A percentile compares a stretch with the other conserved stretches of the same genome.
Conservation (phyloP, 768 basidiomycete species). For the Suillus brevipes region DNA sequence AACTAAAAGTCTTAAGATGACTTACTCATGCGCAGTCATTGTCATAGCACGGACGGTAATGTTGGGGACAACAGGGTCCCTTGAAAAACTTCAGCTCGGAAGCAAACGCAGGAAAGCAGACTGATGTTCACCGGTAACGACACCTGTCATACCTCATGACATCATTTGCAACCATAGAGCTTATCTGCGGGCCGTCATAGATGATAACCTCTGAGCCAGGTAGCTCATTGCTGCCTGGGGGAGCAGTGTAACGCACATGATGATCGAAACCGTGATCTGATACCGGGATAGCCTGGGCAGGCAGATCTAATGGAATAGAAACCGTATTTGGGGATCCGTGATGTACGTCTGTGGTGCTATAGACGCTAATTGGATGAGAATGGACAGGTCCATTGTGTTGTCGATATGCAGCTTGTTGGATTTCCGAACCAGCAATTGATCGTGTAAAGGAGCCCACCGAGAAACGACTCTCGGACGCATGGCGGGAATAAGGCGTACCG, state of each 20-base stretch:
- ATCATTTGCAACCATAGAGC: conserved; percentile 16
- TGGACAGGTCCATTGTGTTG: neutral
- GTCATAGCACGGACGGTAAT: neutral
- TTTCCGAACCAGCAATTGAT: neutral
- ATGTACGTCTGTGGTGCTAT: too few relatives aligned
- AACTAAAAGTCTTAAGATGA: neutral
- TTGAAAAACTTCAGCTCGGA: neutral
- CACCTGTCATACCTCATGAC: conserved; percentile 16
- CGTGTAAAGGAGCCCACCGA: neutral
- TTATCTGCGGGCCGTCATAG: conserved; percentile 9
- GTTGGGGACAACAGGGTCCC: neutral
- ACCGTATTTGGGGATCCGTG: neutral
- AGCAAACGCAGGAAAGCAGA: too few relatives aligned
- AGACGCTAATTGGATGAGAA: neutral
- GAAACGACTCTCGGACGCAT: neutral
- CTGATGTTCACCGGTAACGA: neutral
- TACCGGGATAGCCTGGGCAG: neutral
- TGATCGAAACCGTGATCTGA: neutral
- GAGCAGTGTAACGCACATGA: conserved; percentile 1
- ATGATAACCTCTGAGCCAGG: conserved; percentile 9
- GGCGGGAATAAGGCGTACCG: neutral
- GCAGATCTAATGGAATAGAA: neutral
- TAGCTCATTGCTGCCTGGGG: conserved; percentile 6
- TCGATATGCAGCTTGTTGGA: neutral
- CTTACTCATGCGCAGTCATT: neutral